Percentiles rank a stretch among this genome's conserved stretches.
These are phyloP conservation scores for Bullera alba DNA, from an alignment of 768 basidiomycete genomes.

Conservation along the genomic window DNA sequence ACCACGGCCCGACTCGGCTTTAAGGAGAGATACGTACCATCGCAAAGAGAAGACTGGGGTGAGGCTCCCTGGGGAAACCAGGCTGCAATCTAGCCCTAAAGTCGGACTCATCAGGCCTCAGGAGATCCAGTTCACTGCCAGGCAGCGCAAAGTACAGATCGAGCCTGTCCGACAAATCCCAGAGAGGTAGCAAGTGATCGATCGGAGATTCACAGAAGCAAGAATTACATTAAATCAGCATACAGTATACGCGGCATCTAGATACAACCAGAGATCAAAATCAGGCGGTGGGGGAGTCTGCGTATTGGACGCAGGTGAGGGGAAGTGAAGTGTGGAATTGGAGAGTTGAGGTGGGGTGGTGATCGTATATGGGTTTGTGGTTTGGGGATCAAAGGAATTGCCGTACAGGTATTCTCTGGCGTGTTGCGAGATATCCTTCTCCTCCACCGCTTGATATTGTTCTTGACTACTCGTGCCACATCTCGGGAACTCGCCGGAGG, in stretches of 20 bases:
- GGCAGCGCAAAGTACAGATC: too few species aligned
- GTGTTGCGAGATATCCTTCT: slow-evolving; percentile 14
- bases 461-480: not conserved
- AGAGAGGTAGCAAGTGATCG: not conserved
- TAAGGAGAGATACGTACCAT: slow-evolving; percentile 14
- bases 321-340: too few species aligned
- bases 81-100: not conserved
- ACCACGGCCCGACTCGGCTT: not conserved
- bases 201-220: not conserved
- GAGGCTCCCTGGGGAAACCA: slow-evolving; percentile 14
- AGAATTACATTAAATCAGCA: not conserved
- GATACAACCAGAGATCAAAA: not conserved
- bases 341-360: too few species aligned
- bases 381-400: not conserved
- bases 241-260: not conserved
- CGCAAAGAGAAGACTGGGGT: slow-evolving; percentile 26
- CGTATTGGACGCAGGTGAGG: not conserved
- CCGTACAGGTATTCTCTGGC: slow-evolving; percentile 26
- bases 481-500: too few species aligned
- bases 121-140: too few species aligned
- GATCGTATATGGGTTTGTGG: not conserved
- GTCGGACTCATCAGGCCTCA: too few species aligned
- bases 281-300: too few species aligned
- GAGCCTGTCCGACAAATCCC: slow-evolving; percentile 7
- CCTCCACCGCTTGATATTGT: slow-evolving; percentile 4